Evolutionary conservation across 2,329 filamentous ascomycete genomes (phyloP).

Genomic region (Neodidymelliopsis sp.): DNA sequence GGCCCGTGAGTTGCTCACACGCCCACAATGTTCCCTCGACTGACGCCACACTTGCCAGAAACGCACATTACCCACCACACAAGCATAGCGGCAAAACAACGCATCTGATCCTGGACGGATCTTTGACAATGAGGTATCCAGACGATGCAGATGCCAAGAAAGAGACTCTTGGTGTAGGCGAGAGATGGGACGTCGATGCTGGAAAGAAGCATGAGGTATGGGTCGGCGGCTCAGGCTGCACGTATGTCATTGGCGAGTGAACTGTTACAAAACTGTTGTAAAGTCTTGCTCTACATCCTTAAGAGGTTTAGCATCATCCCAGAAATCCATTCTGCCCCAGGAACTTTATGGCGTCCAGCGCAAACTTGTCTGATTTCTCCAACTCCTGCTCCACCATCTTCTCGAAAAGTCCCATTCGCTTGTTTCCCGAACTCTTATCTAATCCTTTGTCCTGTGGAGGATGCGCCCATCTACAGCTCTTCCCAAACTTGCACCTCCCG

Average conservation of each 20-base stretch:
- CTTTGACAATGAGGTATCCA: constrained; percentile 72
- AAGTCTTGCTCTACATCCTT: too few species aligned
- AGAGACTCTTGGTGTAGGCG: constrained; percentile 66
- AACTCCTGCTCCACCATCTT: constrained; percentile 55
- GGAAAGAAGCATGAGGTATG: constrained; percentile 72
- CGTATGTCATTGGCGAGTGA: constrained; percentile 69
- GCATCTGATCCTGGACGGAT: constrained; percentile 71
- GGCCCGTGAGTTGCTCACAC: constrained; percentile 61
- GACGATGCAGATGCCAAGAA: constrained; percentile 63
- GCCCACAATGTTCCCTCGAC: not conserved
- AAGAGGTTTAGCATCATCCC: too few species aligned
- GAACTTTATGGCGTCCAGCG: constrained; percentile 56
- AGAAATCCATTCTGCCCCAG: constrained; percentile 55
- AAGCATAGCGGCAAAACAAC: constrained; percentile 70
- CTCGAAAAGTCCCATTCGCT: constrained; percentile 37
- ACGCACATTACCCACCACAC: constrained; percentile 73
- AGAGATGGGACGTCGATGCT: constrained; percentile 71
- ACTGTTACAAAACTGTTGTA: not conserved
- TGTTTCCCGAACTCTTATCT: constrained; percentile 20
- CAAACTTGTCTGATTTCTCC: constrained; percentile 51
- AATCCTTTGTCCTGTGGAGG: constrained; percentile 13
- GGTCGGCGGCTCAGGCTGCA: constrained; percentile 71
- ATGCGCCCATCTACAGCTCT: constrained; percentile 38
- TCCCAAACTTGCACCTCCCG: constrained; percentile 39
- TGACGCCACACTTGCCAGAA: constrained; percentile 54